Conservation (phyloP, 2,329 filamentous ascomycete genomes). For the Graphilbum ipis-grandicollis region DNA sequence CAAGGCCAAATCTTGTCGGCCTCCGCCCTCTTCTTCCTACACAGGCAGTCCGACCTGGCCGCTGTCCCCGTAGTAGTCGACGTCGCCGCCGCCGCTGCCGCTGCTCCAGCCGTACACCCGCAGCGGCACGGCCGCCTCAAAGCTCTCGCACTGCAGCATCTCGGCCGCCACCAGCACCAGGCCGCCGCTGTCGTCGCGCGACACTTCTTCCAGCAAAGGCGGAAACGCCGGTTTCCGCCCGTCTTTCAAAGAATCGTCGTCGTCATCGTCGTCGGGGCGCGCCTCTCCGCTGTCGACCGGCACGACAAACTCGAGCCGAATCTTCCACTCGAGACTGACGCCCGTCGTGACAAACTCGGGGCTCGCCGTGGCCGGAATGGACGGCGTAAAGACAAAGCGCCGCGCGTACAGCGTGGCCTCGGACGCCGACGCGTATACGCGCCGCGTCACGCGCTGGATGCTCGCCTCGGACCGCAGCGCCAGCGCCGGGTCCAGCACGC, state of each 20-base stretch:
- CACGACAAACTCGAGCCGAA: constrained; percentile 86
- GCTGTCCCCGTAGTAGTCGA: not conserved
- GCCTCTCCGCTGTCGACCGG: constrained; percentile 21
- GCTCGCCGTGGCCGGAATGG: constrained; percentile 68
- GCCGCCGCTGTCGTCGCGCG: constrained; percentile 60
- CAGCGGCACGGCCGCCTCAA: constrained; percentile 74
- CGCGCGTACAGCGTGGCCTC: constrained; percentile 72
- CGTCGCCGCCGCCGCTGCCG: not conserved
- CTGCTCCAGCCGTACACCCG: constrained; percentile 55
- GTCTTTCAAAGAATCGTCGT: constrained; percentile 1
- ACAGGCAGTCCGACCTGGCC: no score
- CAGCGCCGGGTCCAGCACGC: constrained; percentile 62
- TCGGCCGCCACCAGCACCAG: constrained; percentile 61
- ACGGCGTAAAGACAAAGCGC: constrained; percentile 62
- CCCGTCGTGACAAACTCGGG: constrained; percentile 88
- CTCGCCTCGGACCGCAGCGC: constrained; percentile 74
- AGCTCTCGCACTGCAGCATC: constrained; percentile 68
- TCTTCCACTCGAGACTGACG: constrained; percentile 72
- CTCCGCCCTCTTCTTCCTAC: no score
- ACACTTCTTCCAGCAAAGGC: constrained; percentile 60
- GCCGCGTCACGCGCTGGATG: constrained; percentile 72
- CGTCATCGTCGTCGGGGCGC: constrained; percentile 14
- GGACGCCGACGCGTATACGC: constrained; percentile 58
- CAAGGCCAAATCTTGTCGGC: no score
- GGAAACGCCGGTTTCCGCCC: not conserved